Evolutionary conservation across 2,329 filamentous ascomycete species (phyloP), one percentile per base, ranked within the genome.

Genomic region (Exophiala calicioides): DNA sequence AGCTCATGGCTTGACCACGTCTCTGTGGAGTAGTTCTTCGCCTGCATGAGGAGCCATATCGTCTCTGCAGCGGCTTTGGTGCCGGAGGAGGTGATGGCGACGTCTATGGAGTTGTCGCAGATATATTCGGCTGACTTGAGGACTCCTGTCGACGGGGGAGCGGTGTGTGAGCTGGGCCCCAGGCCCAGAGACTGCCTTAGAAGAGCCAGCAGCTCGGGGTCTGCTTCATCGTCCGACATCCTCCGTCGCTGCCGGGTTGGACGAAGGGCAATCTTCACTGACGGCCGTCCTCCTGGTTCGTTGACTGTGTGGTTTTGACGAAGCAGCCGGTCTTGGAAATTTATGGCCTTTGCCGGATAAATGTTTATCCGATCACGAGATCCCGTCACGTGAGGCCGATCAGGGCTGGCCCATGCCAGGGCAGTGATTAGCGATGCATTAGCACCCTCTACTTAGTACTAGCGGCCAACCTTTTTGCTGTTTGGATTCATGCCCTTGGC

Each of bases 211-310:
- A 97, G 82, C 69, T 96, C 90, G 30, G 80, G 85, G 63, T 96
- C 91, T 36, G 85, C 84, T 67, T 95, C 91, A 68, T 95, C 88
- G 73, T 96, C 90, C 35, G 88, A 94, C 87, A 94, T 94, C 59
- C 37, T 72, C 52, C 15, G 18, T 31, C 16, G n/a, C n/a, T n/a
- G n/a, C n/a, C n/a, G n/a, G n/a, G n/a, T n/a, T n/a, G n/a, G n/a
- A n/a, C n/a, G n/a, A n/a, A n/a, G n/a, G n/a, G n/a, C n/a, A n/a
- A n/a, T n/a, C n/a, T 15, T 19, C n/a, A 13, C 31, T 34, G 7
- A 34, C 13, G n/a, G n/a, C n/a, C n/a, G n/a, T n/a, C n/a, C n/a
- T n/a, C n/a, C n/a, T n/a, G n/a, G n/a, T n/a, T n/a, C n/a, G n/a
- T n/a, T n/a, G n/a, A n/a, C n/a, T n/a, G n/a, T n/a, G n/a, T n/a